These are phyloP conservation scores for Penicillium longicatenatum DNA, from an alignment of 495 filamentous ascomycete genomes.

Conservation along the genomic window DNA sequence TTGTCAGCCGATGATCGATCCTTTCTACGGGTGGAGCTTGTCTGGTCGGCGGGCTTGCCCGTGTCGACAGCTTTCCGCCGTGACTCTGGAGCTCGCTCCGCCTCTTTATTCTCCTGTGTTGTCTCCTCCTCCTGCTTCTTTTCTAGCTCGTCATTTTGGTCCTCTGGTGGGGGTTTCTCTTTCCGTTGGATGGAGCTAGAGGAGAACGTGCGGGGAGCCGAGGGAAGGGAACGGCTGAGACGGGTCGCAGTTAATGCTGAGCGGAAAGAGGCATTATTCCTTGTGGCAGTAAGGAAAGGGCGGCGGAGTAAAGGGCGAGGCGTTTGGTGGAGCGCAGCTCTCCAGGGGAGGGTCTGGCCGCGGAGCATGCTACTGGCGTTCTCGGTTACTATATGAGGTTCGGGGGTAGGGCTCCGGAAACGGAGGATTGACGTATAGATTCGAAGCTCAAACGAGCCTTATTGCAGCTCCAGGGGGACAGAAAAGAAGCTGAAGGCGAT, in stretches of 20 bases:
- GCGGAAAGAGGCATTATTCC: slow-evolving; percentile 43
- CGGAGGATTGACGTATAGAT: slow-evolving; percentile 9
- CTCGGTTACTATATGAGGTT: slow-evolving; percentile 8
- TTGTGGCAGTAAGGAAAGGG: slow-evolving; percentile 33
- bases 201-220: slow-evolving; percentile 42
- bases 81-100: slow-evolving; percentile 30
- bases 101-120: slow-evolving; percentile 36
- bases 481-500: slow-evolving; percentile 18
- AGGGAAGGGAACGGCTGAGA: slow-evolving; percentile 32
- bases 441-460: slow-evolving; percentile 15
- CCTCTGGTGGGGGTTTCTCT: slow-evolving; percentile 46
- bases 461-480: slow-evolving; percentile 19
- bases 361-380: slow-evolving; percentile 51
- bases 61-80: slow-evolving; percentile 42
- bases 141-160: slow-evolving; percentile 39
- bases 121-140: slow-evolving; percentile 35
- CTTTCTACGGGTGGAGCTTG: slow-evolving; percentile 37
- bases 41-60: slow-evolving; percentile 33
- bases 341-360: slow-evolving; percentile 58
- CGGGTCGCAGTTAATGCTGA: slow-evolving; percentile 33
- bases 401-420: slow-evolving; percentile 1
- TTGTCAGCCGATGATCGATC: slow-evolving; percentile 41
- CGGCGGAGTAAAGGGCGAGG: slow-evolving; percentile 40
- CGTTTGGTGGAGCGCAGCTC: slow-evolving; percentile 53
- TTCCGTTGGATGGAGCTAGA: slow-evolving; percentile 42